phyloP scores from a whole-genome alignment of 2,329 filamentous ascomycete genomes.

The Xylaria digitata region DNA sequence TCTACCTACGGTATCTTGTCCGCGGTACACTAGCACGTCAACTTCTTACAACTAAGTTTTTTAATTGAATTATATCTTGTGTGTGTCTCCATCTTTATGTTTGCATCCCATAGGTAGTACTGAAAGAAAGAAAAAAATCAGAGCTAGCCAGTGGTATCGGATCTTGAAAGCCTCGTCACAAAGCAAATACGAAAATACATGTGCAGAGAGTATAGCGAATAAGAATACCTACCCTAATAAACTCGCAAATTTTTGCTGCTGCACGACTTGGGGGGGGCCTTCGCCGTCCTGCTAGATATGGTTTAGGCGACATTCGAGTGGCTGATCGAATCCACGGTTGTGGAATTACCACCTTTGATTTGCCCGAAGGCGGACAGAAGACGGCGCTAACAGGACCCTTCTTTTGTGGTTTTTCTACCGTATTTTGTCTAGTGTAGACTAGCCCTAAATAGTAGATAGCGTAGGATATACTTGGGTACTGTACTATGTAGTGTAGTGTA shows the following conservation, averaged over 20 bases:
- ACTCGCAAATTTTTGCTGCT: constrained; percentile 9
- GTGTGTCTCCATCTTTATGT: too few species aligned
- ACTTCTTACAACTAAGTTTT: too few species aligned
- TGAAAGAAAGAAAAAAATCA: background rate
- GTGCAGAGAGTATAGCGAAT: background rate
- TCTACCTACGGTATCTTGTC: too few species aligned
- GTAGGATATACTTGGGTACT: too few species aligned
- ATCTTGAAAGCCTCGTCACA: constrained; percentile 11
- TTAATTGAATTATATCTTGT: too few species aligned
- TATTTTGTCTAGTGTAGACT: background rate
- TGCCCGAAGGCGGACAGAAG: constrained; percentile 7
- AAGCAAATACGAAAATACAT: constrained; percentile 4
- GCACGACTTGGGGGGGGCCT: background rate
- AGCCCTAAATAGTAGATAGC: too few species aligned
- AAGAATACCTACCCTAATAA: background rate
- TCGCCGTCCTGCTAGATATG: constrained; percentile 15
- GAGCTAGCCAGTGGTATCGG: background rate
- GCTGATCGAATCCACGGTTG: constrained; percentile 13
- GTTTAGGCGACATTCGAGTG: constrained; percentile 16
- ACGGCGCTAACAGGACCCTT: constrained; percentile 2
- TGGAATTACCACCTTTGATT: constrained; percentile 20
- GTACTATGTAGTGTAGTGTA: too few species aligned
- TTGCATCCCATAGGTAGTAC: too few species aligned
- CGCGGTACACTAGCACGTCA: too few species aligned
- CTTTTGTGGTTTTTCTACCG: constrained; percentile 16